Evolutionary conservation across 2,329 filamentous ascomycete genomes (phyloP).

Genomic region (Beauveria asiatica): DNA sequence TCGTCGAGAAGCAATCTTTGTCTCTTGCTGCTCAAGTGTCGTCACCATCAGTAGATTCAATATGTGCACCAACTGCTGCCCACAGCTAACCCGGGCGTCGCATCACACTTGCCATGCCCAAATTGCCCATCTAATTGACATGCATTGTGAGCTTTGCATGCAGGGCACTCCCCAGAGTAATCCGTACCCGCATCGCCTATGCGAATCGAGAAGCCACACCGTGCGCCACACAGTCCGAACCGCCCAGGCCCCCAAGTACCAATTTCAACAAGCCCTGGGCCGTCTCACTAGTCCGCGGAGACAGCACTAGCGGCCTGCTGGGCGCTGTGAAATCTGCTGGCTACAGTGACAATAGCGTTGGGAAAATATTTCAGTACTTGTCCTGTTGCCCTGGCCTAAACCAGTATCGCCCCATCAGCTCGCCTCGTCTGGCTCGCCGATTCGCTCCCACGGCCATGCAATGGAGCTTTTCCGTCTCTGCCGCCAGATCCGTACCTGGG

Average conservation of each 20-base stretch:
- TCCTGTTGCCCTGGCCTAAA: not conserved
- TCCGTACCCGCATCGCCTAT: slow-evolving; percentile 7
- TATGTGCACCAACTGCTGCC: not conserved
- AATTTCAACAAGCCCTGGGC: not conserved
- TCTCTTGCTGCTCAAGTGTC: not conserved
- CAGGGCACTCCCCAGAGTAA: slow-evolving; percentile 2
- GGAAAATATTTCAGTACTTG: not conserved
- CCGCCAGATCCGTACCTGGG: slow-evolving; percentile 9
- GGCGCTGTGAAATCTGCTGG: not conserved
- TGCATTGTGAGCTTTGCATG: slow-evolving; percentile 10
- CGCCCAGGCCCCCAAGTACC: not conserved
- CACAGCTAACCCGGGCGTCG: not conserved
- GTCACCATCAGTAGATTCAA: not conserved
- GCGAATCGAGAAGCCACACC: slow-evolving; percentile 10
- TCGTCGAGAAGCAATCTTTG: not conserved
- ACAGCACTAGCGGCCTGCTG: not conserved
- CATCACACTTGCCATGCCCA: not conserved
- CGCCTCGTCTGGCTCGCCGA: slow-evolving; percentile 4
- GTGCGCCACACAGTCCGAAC: slow-evolving; percentile 6
- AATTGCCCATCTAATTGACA: slow-evolving; percentile 10
- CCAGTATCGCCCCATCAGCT: not conserved
- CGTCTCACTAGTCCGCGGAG: slow-evolving; percentile 7
- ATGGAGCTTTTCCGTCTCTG: not conserved
- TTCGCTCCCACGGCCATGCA: not conserved
- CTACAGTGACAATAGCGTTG: not conserved